phyloP scores from a whole-genome alignment of 306 rosid genomes.

The Carpinus viminea region DNA sequence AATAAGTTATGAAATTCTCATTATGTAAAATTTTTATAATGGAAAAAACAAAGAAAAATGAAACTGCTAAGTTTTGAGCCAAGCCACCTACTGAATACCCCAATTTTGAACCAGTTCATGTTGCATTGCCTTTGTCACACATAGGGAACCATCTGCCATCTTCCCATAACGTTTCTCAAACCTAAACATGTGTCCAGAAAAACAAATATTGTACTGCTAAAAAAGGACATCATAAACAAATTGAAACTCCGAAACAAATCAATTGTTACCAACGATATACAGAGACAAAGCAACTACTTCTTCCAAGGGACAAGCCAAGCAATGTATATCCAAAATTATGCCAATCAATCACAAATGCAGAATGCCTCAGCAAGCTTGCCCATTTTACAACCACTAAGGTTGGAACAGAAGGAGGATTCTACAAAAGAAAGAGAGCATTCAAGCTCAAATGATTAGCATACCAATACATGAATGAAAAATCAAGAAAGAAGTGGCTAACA shows the following conservation, averaged over 20 bases:
- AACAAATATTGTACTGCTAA: constrained; percentile 10
- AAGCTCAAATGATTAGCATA: not conserved
- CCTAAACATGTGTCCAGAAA: constrained; percentile 51
- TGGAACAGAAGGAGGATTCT: constrained; percentile 99
- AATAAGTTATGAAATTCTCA: constrained; percentile 8
- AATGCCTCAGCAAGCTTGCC: constrained; percentile 80
- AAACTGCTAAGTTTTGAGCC: constrained; percentile 32
- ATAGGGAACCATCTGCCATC: constrained; percentile 87
- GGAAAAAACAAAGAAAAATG: constrained; percentile 18
- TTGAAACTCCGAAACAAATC: constrained; percentile 25
- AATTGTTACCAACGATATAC: constrained; percentile 71
- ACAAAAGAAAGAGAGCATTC: constrained; percentile 32
- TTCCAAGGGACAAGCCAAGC: constrained; percentile 81
- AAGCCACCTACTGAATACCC: constrained; percentile 79
- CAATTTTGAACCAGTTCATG: constrained; percentile 98
- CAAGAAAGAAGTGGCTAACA: not conserved
- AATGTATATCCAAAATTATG: constrained; percentile 96
- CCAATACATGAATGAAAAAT: not conserved
- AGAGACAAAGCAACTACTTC: constrained; percentile 77
- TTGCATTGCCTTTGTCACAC: constrained; percentile 95
- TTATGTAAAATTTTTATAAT: not conserved
- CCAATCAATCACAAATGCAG: constrained; percentile 90
- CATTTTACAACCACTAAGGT: constrained; percentile 87
- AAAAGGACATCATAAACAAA: constrained; percentile 21
- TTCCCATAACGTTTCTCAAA: constrained; percentile 82